These are phyloP conservation scores for Trichomonas vaginalis DNA, from an alignment of 208 protist species.

Conservation along the genomic window DNA sequence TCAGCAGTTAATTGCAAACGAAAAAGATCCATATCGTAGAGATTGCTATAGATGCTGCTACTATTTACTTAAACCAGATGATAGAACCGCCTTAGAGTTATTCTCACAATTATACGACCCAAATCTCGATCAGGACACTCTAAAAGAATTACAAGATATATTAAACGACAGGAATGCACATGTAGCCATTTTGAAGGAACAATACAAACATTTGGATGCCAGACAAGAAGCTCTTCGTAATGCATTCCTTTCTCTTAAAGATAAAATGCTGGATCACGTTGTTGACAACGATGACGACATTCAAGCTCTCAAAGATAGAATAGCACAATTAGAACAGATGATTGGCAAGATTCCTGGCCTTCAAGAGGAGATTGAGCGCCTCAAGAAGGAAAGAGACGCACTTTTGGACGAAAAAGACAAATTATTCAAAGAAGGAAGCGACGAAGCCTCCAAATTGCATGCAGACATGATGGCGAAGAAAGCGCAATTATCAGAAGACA, in stretches of 20 bases:
- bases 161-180: neutral
- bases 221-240: neutral
- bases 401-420: neutral
- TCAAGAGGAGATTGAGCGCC: neutral
- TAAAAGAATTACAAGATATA: neutral
- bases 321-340: neutral
- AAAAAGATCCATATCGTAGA: neutral
- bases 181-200: neutral
- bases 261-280: neutral
- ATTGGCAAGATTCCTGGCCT: neutral
- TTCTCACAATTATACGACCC: neutral
- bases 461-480: neutral
- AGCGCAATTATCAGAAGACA: neutral
- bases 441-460: neutral
- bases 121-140: neutral
- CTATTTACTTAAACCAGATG: neutral
- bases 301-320: neutral
- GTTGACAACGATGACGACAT: neutral
- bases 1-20: neutral
- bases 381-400: neutral
- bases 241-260: neutral
- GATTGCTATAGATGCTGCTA: neutral
- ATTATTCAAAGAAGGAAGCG: neutral
- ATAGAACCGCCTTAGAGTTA: neutral
- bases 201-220: neutral